A percentile compares a stretch with the other conserved stretches of the same genome.
phyloP scores from a whole-genome alignment of 2,329 filamentous ascomycete species.

The Penicillium sp. region DNA sequence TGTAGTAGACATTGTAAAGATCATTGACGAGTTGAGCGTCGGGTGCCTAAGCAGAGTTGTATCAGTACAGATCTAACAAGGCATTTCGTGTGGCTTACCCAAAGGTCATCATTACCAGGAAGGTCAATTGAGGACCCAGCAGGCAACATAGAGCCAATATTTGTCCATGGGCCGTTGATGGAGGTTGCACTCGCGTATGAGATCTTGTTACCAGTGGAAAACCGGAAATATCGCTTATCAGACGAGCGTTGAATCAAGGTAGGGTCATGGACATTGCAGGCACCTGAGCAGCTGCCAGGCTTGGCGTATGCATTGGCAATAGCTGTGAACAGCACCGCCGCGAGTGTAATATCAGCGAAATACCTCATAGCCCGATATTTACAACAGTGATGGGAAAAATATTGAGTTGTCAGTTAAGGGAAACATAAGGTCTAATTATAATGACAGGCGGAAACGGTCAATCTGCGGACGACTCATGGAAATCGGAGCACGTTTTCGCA shows the following conservation, averaged over 20 bases:
- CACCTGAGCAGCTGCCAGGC: conserved; percentile 27
- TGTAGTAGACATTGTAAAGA: conserved; percentile 58
- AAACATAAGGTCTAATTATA: too few species aligned
- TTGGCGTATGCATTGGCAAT: conserved; percentile 24
- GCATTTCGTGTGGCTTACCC: conserved; percentile 29
- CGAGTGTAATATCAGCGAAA: too few species aligned
- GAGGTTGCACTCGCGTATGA: conserved; percentile 41
- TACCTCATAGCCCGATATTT: too few species aligned
- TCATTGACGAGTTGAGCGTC: conserved; percentile 52
- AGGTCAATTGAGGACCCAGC: conserved; percentile 41
- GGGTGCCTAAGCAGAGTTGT: conserved; percentile 45
- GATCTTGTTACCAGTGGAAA: conserved; percentile 46
- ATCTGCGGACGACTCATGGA: too few species aligned
- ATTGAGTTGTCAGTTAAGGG: too few species aligned
- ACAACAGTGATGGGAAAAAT: too few species aligned
- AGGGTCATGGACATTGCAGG: conserved; percentile 41
- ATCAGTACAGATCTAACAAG: too few species aligned
- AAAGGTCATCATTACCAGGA: conserved; percentile 42
- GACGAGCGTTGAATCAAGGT: conserved; percentile 39
- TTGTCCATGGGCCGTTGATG: conserved; percentile 46
- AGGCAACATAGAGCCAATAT: conserved; percentile 41
- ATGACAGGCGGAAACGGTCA: too few species aligned
- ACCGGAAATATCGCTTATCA: conserved; percentile 47
- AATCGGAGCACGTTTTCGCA: too few species aligned
- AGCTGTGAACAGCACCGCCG: conserved; percentile 8